Percentiles rank a stretch among this genome's conserved stretches.
Evolutionary conservation across 306 rosid species (phyloP).

Genomic region (Betula pendula): DNA sequence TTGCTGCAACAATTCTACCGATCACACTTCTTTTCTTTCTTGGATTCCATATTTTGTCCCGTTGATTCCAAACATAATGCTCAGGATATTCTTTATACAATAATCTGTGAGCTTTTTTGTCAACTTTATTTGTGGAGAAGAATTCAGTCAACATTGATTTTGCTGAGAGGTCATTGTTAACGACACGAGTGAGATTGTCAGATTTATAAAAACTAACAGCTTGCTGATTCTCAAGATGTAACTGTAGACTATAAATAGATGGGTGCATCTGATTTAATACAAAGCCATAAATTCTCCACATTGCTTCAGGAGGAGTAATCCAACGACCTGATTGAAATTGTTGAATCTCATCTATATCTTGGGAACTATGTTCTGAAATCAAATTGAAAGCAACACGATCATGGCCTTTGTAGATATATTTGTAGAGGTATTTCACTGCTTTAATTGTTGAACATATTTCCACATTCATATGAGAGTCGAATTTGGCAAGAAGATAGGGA

Average conservation of each 20-base stretch:
- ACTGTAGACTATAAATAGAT: neutral
- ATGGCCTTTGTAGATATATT: too few species aligned
- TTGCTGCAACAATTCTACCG: slow-evolving; percentile 4
- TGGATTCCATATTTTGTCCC: neutral
- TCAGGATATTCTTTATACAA: neutral
- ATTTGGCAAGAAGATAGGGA: too few species aligned
- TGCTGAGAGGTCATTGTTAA: neutral
- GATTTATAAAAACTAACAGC: neutral
- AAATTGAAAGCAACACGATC: too few species aligned
- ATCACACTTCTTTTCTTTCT: slow-evolving; percentile 1
- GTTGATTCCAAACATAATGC: slow-evolving; percentile 8
- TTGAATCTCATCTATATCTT: too few species aligned
- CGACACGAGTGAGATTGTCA: neutral
- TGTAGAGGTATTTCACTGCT: too few species aligned
- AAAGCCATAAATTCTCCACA: too few species aligned
- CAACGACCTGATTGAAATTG: too few species aligned
- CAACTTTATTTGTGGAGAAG: neutral
- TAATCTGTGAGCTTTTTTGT: neutral
- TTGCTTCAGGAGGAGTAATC: too few species aligned
- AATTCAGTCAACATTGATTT: too few species aligned
- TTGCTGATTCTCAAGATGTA: neutral
- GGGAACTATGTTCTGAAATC: too few species aligned
- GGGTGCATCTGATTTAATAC: neutral
- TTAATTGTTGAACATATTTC: too few species aligned
- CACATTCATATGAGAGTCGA: too few species aligned